phyloP scores from a whole-genome alignment of 768 basidiomycete genomes.

The Pleurotus ostreatus region DNA sequence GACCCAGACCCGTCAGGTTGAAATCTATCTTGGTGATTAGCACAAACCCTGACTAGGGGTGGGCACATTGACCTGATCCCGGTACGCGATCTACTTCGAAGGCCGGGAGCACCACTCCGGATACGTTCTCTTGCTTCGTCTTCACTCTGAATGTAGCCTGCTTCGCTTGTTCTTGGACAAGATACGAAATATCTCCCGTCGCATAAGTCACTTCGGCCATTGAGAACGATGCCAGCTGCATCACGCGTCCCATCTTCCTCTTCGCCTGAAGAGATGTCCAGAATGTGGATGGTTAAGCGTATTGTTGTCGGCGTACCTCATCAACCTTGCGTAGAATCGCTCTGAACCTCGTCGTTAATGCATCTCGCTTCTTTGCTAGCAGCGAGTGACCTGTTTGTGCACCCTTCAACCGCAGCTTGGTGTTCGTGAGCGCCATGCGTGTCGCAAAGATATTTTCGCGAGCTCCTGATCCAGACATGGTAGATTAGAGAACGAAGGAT shows the following conservation, averaged over 20 bases:
- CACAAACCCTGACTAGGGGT: background rate
- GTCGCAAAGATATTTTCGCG: conserved; percentile 96
- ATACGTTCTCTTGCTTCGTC: conserved; percentile 96
- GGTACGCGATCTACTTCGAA: conserved; percentile 88
- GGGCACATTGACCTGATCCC: conserved; percentile 61
- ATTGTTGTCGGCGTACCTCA: conserved; percentile 53
- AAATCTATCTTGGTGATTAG: conserved; percentile 56
- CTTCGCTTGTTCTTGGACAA: conserved; percentile 94
- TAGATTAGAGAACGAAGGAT: background rate
- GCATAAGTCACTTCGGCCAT: conserved; percentile 98
- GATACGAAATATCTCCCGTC: conserved; percentile 95
- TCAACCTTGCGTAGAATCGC: conserved; percentile 96
- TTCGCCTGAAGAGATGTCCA: conserved; percentile 66
- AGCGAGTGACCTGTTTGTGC: conserved; percentile 95
- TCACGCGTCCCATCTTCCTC: conserved; percentile 97
- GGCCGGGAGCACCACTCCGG: conserved; percentile 91
- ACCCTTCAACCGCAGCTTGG: conserved; percentile 83
- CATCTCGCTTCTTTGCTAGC: conserved; percentile 97
- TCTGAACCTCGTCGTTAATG: conserved; percentile 90
- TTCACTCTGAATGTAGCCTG: conserved; percentile 89
- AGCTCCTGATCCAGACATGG: conserved; percentile 89
- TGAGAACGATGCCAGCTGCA: conserved; percentile 98
- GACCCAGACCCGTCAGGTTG: conserved; percentile 93
- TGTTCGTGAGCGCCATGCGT: conserved; percentile 95
- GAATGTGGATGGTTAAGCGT: background rate